Base-by-base conservation (phyloP, 2,329 filamentous ascomycete genomes). In the Aureobasidium lini region DNA sequence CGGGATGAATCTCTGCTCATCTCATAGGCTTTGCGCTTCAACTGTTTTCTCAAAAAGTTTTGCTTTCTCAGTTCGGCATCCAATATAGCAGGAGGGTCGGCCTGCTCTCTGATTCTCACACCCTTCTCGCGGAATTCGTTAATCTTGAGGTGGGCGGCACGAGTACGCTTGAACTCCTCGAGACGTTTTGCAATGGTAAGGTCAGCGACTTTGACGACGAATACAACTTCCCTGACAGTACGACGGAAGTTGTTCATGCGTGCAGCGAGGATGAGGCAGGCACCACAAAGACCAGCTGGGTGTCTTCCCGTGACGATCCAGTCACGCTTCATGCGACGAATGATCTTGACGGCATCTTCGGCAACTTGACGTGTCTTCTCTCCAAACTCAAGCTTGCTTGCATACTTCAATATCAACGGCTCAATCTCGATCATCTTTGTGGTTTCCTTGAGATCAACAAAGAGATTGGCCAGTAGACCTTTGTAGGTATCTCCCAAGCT, bases 181-280 rank as follows among this genome's bases (percentile, higher is more conserved):
- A 99, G 77, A 62, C 94, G 90, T 70, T 93, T 90, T 68, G 91
- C 88, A 62, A 99, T 90, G 7, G 94, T 99, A 62, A 90, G 83
- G 64, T 95, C 95, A 43, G 92, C 95, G 53, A 97, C 92, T 71
- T 96, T 97, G 71, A 96, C 93, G 39, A 96, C 89, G 71, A 96
- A 97, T n/a, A 97, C 93, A 8, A 99, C 89, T 73, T 99, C 94
- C 32, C 91, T 84, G 11, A 95, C 85, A 0, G 91, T 96, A 16
- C 94, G 86, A 46, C 93, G 88, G 70, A 95, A 99, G 73, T 97
- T 97, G 81, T 96, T 95, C 88, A 97, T 97, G 56, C 94, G 88
- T 8, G 94, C 93, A 6, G 94, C 94, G 71, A 99, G 87, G 62
- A 99, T 89, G 49, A 99, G 82, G 65, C 92, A 95, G 11, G 94